Evolutionary conservation across 345 rosid species (phyloP).

Genomic region (Capsella bursapastoris): DNA sequence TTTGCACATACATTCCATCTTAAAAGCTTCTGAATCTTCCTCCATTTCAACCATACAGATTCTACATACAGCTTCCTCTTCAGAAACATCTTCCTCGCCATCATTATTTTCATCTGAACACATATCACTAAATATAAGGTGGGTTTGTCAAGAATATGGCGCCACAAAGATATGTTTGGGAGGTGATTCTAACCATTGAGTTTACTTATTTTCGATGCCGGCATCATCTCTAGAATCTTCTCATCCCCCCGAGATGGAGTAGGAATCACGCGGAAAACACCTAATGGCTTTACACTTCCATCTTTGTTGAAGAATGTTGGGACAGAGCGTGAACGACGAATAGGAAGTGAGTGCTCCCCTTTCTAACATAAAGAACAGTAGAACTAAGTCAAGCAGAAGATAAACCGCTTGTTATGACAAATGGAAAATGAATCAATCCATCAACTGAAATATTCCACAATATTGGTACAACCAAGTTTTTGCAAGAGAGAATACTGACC

Average conservation of each 20-base stretch:
- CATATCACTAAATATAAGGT: slow-evolving; percentile 38
- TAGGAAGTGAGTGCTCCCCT: slow-evolving; percentile 54
- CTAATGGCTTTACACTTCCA: slow-evolving; percentile 49
- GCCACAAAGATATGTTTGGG: neutral
- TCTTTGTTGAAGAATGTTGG: slow-evolving; percentile 64
- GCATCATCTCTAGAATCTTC: slow-evolving; percentile 24
- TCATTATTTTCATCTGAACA: slow-evolving; percentile 64
- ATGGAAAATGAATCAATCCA: neutral
- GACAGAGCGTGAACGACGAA: slow-evolving; percentile 84
- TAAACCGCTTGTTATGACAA: neutral
- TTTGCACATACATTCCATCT: slow-evolving; percentile 98
- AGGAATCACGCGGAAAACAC: slow-evolving; percentile 69
- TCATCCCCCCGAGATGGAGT: slow-evolving; percentile 43
- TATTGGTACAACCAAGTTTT: slow-evolving; percentile 8
- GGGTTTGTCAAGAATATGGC: slow-evolving; percentile 22
- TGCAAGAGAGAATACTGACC: slow-evolving; percentile 43
- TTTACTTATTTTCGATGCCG: slow-evolving; percentile 35
- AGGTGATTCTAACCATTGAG: slow-evolving; percentile 18
- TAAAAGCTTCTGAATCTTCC: slow-evolving; percentile 82
- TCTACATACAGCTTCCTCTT: slow-evolving; percentile 93
- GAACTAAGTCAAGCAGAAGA: neutral
- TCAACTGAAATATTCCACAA: neutral
- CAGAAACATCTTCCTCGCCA: slow-evolving; percentile 75
- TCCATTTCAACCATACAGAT: slow-evolving; percentile 88
- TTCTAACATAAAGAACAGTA: slow-evolving; percentile 50